Evolutionary conservation across 176 grass and related monocot species (phyloP).

Genomic region (Rhipidocladum racemiflorum): DNA sequence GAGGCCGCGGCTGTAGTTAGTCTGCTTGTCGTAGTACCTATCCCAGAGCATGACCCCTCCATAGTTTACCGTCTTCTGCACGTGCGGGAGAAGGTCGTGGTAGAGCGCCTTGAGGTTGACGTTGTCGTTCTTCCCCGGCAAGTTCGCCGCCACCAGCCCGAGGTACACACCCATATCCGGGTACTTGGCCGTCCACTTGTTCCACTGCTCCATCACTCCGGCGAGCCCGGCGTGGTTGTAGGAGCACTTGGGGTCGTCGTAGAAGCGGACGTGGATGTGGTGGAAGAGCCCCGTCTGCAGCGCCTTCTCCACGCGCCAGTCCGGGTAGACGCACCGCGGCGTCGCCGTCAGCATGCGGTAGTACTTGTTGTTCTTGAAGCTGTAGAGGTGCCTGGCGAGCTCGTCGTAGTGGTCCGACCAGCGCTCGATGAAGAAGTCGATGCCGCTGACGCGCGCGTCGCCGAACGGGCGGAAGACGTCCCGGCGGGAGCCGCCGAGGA

Average conservation of each 20-base stretch:
- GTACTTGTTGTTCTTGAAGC: not conserved
- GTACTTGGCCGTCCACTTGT: constrained; percentile 29
- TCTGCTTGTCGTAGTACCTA: constrained; percentile 25
- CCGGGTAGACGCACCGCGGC: constrained; percentile 46
- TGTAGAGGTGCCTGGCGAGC: not conserved
- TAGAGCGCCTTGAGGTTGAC: not conserved
- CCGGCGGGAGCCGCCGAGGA: not conserved
- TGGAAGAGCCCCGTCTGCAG: constrained; percentile 48
- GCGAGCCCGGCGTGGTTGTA: not conserved
- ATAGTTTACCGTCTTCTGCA: constrained; percentile 21
- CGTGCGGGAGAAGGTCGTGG: constrained; percentile 6
- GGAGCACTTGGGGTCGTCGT: constrained; percentile 47
- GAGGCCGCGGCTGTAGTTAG: not conserved
- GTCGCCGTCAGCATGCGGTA: constrained; percentile 36
- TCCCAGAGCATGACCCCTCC: constrained; percentile 41
- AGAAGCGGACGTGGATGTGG: constrained; percentile 69
- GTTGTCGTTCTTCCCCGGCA: not conserved
- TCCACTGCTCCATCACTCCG: constrained; percentile 6
- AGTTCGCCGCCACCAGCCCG: not conserved
- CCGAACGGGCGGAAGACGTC: constrained; percentile 30
- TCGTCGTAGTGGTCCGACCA: constrained; percentile 8
- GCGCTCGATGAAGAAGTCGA: constrained; percentile 26
- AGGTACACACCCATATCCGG: constrained; percentile 30
- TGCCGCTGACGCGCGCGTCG: not conserved
- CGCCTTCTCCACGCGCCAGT: constrained; percentile 14